Evolutionary conservation across 768 basidiomycete species (phyloP).

Genomic region (Clathrus columnatus): DNA sequence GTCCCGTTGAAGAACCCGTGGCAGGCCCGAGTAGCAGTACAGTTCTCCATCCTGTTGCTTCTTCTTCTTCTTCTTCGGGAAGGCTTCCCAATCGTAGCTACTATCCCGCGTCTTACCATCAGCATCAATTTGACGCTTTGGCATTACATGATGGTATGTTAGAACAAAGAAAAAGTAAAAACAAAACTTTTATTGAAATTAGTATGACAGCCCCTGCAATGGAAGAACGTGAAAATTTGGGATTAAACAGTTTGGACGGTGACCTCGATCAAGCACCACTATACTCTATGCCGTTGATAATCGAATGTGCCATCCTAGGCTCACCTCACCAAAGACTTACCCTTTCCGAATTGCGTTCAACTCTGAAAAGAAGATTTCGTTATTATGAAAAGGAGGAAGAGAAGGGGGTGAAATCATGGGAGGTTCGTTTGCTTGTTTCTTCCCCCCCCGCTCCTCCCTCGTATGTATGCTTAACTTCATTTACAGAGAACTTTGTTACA

Average conservation of each 20-base stretch:
- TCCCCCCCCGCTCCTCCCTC: too few relatives aligned
- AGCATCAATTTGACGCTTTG: not conserved
- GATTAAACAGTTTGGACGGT: constrained; percentile 1
- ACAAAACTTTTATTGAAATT: not conserved
- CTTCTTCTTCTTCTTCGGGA: not conserved
- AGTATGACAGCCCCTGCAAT: not conserved
- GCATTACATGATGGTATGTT: not conserved
- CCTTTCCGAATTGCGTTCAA: constrained; percentile 2
- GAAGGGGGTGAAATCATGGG: constrained; percentile 9
- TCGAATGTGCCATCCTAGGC: constrained; percentile 7
- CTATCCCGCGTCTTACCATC: constrained; percentile 3
- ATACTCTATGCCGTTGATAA: constrained; percentile 1
- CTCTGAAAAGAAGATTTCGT: constrained; percentile 2
- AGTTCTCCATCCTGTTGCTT: too few relatives aligned
- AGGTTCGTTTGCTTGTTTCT: not conserved
- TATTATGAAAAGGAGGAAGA: constrained; percentile 8
- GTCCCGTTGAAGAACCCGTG: not conserved
- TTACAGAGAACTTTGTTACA: constrained; percentile 5
- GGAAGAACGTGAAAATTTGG: not conserved
- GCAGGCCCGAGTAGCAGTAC: not conserved
- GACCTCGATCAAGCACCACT: not conserved
- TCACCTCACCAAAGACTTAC: constrained; percentile 9
- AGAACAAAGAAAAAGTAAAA: not conserved
- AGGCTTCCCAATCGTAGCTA: constrained; percentile 3
- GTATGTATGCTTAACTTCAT: not conserved